phyloP scores from a whole-genome alignment of 805 yeast species.

The Kuraishia piskuri region DNA sequence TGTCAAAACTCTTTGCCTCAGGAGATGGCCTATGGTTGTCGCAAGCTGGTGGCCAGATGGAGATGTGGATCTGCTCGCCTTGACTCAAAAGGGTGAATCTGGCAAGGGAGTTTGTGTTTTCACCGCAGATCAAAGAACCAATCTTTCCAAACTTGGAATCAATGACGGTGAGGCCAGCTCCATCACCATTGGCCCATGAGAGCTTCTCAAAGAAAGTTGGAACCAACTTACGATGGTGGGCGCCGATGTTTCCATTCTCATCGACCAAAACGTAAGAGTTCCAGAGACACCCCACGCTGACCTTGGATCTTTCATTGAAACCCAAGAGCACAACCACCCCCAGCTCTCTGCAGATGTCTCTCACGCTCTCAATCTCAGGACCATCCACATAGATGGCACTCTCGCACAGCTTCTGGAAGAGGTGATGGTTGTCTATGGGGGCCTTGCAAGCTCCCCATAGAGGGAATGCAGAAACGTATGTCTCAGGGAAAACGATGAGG shows the following conservation, averaged over 20 bases:
- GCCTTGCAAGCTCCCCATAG: slow-evolving; percentile 16
- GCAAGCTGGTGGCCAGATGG: slow-evolving; percentile 16
- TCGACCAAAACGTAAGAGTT: slow-evolving; percentile 14
- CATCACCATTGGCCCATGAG: slow-evolving; percentile 16
- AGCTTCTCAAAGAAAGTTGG: slow-evolving; percentile 15
- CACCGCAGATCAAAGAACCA: slow-evolving; percentile 16
- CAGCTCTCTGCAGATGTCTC: slow-evolving; percentile 9
- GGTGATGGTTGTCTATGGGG: slow-evolving; percentile 16
- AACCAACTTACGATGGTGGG: slow-evolving; percentile 14
- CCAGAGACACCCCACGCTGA: slow-evolving; percentile 18
- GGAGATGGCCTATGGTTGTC: slow-evolving; percentile 6
- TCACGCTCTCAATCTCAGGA: slow-evolving; percentile 12
- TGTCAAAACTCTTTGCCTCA: slow-evolving; percentile 10
- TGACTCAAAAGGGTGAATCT: slow-evolving; percentile 15
- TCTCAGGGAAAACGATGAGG: slow-evolving; percentile 14
- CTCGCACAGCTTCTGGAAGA: slow-evolving; percentile 12
- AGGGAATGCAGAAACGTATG: slow-evolving; percentile 15
- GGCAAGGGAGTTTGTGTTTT: slow-evolving; percentile 17
- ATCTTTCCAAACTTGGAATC: slow-evolving; percentile 14
- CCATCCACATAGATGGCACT: slow-evolving; percentile 17
- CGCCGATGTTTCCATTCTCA: slow-evolving; percentile 11
- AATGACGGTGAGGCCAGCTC: slow-evolving; percentile 12
- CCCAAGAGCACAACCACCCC: slow-evolving; percentile 14
- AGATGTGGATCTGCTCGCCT: slow-evolving; percentile 16
- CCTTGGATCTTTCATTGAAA: slow-evolving; percentile 13